phyloP scores from a whole-genome alignment of 345 rosid species.

The Ricinus communis region DNA sequence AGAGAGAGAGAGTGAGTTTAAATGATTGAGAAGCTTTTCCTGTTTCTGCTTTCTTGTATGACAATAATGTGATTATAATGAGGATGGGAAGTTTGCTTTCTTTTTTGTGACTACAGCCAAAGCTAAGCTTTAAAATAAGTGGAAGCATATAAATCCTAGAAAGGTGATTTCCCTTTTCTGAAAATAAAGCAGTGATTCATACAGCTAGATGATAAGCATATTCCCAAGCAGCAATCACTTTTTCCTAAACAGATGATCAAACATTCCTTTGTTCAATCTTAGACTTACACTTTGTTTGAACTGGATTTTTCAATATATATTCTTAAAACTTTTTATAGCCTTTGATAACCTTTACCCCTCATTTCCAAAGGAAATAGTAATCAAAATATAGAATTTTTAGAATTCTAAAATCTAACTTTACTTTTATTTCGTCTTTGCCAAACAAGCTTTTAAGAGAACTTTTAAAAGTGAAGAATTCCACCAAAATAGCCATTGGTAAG shows the following conservation, averaged over 20 bases:
- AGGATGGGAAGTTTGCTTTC: neutral
- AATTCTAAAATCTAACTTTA: too few species aligned
- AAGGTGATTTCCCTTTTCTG: neutral
- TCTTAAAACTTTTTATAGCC: too few species aligned
- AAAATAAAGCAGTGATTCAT: neutral
- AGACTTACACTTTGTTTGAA: too few species aligned
- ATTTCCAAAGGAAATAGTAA: too few species aligned
- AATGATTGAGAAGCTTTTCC: constrained; percentile 4
- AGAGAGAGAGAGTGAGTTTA: neutral
- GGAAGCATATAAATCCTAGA: neutral
- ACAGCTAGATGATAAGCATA: constrained; percentile 7
- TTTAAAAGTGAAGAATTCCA: constrained; percentile 1
- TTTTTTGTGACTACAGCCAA: neutral
- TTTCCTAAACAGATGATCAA: neutral
- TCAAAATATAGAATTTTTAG: too few species aligned
- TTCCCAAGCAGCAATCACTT: neutral
- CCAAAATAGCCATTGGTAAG: neutral
- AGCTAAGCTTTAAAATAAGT: neutral
- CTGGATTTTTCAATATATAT: too few species aligned
- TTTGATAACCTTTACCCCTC: too few species aligned
- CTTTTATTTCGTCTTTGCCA: too few species aligned
- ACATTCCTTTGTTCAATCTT: neutral
- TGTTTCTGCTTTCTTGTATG: neutral
- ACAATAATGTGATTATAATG: constrained; percentile 14
- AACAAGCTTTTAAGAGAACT: too few species aligned